Evolutionary conservation across 2,329 filamentous ascomycete species (phyloP).

Genomic region (Calonectria hongkongensis): DNA sequence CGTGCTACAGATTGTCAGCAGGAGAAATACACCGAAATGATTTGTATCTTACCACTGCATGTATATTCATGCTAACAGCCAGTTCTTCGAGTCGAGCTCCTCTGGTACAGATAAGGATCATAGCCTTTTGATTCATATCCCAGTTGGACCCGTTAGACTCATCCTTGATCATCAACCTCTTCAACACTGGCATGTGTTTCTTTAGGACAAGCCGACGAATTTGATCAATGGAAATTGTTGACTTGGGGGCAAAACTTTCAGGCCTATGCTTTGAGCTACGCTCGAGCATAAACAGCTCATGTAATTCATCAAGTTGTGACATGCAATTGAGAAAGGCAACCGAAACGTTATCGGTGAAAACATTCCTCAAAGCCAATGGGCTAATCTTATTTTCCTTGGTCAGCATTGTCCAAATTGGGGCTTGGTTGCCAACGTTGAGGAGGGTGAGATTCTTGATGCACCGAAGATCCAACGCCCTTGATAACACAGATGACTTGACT

Average conservation of each 20-base stretch:
- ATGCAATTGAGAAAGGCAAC: conserved; percentile 72
- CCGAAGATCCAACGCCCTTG: conserved; percentile 73
- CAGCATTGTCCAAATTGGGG: conserved; percentile 75
- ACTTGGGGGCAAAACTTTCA: conserved; percentile 71
- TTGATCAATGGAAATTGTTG: conserved; percentile 71
- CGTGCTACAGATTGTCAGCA: conserved; percentile 66
- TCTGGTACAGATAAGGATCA: conserved; percentile 71
- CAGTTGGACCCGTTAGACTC: conserved; percentile 69
- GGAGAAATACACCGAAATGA: not conserved
- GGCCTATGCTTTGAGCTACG: conserved; percentile 70
- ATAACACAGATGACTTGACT: conserved; percentile 74
- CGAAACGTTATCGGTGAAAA: conserved; percentile 79
- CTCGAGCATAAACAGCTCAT: conserved; percentile 77
- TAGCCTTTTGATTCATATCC: conserved; percentile 74
- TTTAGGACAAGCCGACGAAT: conserved; percentile 75
- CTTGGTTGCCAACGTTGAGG: conserved; percentile 78
- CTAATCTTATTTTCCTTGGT: conserved; percentile 71
- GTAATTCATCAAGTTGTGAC: conserved; percentile 70
- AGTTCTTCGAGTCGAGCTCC: conserved; percentile 73
- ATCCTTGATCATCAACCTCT: conserved; percentile 77
- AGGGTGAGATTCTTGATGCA: conserved; percentile 75
- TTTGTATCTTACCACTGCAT: conserved; percentile 69
- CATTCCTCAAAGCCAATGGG: conserved; percentile 72
- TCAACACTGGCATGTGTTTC: conserved; percentile 74
- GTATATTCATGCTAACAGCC: conserved; percentile 72